Percentiles rank a stretch among this genome's conserved stretches.
Evolutionary conservation across 805 yeast species (phyloP).

Genomic region (Saccharomycopsis sp.): DNA sequence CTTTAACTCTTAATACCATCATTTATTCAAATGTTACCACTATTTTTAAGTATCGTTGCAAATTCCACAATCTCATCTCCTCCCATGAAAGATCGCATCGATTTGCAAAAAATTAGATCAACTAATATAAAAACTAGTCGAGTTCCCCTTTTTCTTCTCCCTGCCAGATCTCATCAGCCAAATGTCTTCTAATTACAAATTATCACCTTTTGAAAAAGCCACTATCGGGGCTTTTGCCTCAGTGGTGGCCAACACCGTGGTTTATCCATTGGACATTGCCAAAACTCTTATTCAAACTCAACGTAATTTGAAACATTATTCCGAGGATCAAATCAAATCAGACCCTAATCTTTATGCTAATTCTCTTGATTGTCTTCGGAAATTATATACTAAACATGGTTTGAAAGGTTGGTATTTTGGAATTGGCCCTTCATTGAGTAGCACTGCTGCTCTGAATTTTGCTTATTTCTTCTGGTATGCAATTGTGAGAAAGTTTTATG

Average conservation of each 20-base stretch:
- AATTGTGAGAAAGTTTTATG: slow-evolving; percentile 48
- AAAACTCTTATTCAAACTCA: slow-evolving; percentile 75
- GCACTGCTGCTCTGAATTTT: slow-evolving; percentile 69
- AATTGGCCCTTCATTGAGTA: slow-evolving; percentile 51
- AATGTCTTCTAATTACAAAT: slow-evolving; percentile 18
- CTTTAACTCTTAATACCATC: no score
- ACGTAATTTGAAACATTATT: slow-evolving; percentile 18
- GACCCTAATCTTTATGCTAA: slow-evolving; percentile 35
- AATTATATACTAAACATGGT: slow-evolving; percentile 53
- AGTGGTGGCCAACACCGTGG: slow-evolving; percentile 64
- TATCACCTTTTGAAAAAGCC: slow-evolving; percentile 68
- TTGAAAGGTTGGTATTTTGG: slow-evolving; percentile 66
- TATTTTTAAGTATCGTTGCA: no score
- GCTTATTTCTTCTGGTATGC: slow-evolving; percentile 87
- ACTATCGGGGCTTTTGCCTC: slow-evolving; percentile 78
- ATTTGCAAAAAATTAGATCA: no score
- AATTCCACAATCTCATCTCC: no score
- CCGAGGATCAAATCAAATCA: slow-evolving; percentile 19
- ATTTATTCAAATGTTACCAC: no score
- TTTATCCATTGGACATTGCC: slow-evolving; percentile 72
- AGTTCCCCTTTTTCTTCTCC: no score
- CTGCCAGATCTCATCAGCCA: no score
- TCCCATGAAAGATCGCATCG: no score
- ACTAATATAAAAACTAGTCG: no score
- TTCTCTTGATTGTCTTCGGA: slow-evolving; percentile 50